Evolutionary conservation across 331 rosid genomes (phyloP), one percentile per base, ranked within the genome.

Genomic region (Arachis monticola): DNA sequence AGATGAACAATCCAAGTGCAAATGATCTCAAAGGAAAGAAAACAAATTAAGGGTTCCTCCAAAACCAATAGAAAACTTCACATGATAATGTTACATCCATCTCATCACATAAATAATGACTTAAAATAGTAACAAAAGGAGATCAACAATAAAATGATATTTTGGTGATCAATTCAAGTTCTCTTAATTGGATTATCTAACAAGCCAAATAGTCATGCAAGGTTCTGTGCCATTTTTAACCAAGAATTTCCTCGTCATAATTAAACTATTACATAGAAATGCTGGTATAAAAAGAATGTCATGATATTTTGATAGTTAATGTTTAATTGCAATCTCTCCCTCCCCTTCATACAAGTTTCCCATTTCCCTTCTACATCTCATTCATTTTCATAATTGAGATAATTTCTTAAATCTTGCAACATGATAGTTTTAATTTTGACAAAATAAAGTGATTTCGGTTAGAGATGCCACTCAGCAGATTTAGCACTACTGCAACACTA

Each of bases 341-440:
- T 63, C 45, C 76, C 44, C 60, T 51, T 60, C 65, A 60, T 42
- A 48, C 27, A 50, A 52, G 38, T 44, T 35, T 70, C 48, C 44
- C 57, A 72, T 50, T 38, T 38, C 3, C 41, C 66, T 65, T 62
- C 57, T 57, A 72, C 64, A 71, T 45, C 12, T 64, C 67, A 72
- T 35, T 57, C 38, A 7, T 56, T 72, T 31, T 17, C 58, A 79
- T 64, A 71, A 65, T 52, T 17, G 22, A 17, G 9, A 52, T 41
- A 17, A 60, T 42, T 72, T 64, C 59, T 67, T 51, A 59, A 10
- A 59, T 64, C 66, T 67, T 42, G 65, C 12, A 67, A 50, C 32
- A 45, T 35, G 48, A 38, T 12, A 35, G 42, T 6, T 12, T 58
- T 57, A 72, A n/a, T 58, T 6, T 55, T 44, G 55, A 61, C 53